Percentiles rank a stretch among this genome's conserved stretches.
Conservation (phyloP, 305 asterid species). For the Fraxinus sp. region DNA sequence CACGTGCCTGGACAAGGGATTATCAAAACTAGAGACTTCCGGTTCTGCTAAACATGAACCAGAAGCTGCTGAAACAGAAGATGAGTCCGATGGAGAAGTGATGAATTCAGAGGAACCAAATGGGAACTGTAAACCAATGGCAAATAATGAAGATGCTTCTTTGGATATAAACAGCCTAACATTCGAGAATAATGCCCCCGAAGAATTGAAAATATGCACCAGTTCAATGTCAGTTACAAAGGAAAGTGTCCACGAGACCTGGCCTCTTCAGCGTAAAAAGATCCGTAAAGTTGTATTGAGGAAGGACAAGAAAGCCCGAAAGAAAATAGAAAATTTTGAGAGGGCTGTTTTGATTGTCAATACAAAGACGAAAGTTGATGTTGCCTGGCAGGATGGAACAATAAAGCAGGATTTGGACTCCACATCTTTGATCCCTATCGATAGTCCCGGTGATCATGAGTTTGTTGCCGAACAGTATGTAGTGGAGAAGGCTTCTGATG, state of each 20-base stretch:
- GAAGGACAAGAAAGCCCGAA: constrained; percentile 79
- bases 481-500: constrained; percentile 83
- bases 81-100: constrained; percentile 65
- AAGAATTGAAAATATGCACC: constrained; percentile 45
- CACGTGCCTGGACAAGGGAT: constrained; percentile 42
- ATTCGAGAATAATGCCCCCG: constrained; percentile 35
- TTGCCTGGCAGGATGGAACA: constrained; percentile 92
- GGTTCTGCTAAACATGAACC: constrained; percentile 52
- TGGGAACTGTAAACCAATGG: constrained; percentile 31
- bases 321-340: constrained; percentile 79
- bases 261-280: constrained; percentile 83
- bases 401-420: constrained; percentile 55
- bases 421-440: constrained; percentile 74
- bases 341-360: constrained; percentile 72
- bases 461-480: constrained; percentile 96
- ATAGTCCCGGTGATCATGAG: constrained; percentile 94
- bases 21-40: constrained; percentile 42
- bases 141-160: constrained; percentile 32
- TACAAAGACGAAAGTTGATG: constrained; percentile 68
- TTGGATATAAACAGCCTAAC: constrained; percentile 30
- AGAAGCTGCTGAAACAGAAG: constrained; percentile 61
- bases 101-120: constrained; percentile 39
- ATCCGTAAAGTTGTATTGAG: constrained; percentile 70
- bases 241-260: constrained; percentile 54
- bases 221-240: constrained; percentile 53